phyloP scores from a whole-genome alignment of 768 basidiomycete genomes.

The Leccinum uliginosum region DNA sequence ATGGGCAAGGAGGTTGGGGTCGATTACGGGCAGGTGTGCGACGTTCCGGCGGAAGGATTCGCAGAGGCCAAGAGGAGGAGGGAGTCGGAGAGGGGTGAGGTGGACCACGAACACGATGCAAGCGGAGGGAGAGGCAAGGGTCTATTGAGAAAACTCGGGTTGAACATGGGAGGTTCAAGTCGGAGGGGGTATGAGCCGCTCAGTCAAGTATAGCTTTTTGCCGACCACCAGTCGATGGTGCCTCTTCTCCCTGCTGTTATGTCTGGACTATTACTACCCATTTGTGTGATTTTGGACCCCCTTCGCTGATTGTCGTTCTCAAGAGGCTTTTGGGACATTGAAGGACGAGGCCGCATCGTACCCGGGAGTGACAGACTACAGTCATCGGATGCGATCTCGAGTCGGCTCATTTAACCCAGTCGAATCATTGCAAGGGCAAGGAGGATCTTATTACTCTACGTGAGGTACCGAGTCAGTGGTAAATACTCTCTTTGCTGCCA shows the following conservation, averaged over 20 bases:
- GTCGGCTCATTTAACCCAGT: neutral
- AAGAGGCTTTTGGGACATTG: too few relatives aligned
- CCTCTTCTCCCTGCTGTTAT: neutral
- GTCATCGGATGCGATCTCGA: too few relatives aligned
- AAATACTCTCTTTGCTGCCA: neutral
- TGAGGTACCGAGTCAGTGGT: neutral
- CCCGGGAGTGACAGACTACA: too few relatives aligned
- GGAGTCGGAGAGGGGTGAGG: constrained; percentile 42
- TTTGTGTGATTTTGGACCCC: neutral
- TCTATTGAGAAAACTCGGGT: constrained; percentile 30
- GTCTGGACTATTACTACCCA: neutral
- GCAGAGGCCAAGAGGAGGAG: constrained; percentile 61
- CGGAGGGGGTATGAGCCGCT: constrained; percentile 35
- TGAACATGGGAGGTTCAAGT: constrained; percentile 35
- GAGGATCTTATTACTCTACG: neutral
- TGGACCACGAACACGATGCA: constrained; percentile 44
- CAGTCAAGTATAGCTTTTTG: constrained; percentile 20
- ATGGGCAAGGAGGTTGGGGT: constrained; percentile 81
- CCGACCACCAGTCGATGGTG: neutral
- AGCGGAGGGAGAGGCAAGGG: constrained; percentile 38
- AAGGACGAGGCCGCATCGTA: neutral
- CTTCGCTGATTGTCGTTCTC: too few relatives aligned
- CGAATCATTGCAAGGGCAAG: neutral
- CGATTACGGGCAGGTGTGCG: constrained; percentile 86
- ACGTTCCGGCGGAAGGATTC: constrained; percentile 85